Base-by-base conservation (phyloP, 495 filamentous ascomycete species). In the Aspergillus sclerotioniger region DNA sequence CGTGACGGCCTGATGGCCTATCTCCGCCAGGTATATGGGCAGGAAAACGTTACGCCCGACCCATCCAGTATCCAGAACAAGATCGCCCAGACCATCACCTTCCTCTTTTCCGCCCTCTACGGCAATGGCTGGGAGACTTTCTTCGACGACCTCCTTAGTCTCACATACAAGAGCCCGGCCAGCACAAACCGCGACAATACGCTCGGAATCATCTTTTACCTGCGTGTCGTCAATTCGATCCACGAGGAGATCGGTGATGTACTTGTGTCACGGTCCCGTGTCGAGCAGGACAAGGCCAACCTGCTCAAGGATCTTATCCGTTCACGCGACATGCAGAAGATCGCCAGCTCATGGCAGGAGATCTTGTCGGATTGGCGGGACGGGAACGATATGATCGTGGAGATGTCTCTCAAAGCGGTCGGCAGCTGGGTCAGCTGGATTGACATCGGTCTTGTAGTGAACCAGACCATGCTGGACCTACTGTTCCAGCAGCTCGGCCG, bases 371-470 rank as follows among this genome's bases (percentile, higher is more conserved):
- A 86, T 62, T 98, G 92, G 85, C 82, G 80, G 56, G 85, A 86
- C 55, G 83, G 82, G 41, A 84, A 95, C 62, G 84, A 92, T 61
- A 67, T 65, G 19, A 80, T 98, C 57, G 80, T 94, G 19, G 91
- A 96, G 72, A 85, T 92, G 80, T 92, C 87, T 60, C 80, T 99
- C 29, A 91, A 87, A 72, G 85, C 90, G 12, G 85, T 98, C 48
- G 91, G 90, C 17, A 89, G 90, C 67, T 99, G 95, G 95, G 92
- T 96, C 47, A 91, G 90, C 79, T 99, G 94, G 94, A 93, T 92
- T 58, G 95, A 98, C 62, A 97, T 99, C 62, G 87, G 87, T 17
- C 78, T 99, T 39, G 85, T 98, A 45, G 89, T 98, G 60, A 94
- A 96, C 69, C 85, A 93, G 62, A 83, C 85, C 41, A 90, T 95